Evolutionary conservation across 169 alveolate species (phyloP).

Genomic region (Hepatocystis sp.): DNA sequence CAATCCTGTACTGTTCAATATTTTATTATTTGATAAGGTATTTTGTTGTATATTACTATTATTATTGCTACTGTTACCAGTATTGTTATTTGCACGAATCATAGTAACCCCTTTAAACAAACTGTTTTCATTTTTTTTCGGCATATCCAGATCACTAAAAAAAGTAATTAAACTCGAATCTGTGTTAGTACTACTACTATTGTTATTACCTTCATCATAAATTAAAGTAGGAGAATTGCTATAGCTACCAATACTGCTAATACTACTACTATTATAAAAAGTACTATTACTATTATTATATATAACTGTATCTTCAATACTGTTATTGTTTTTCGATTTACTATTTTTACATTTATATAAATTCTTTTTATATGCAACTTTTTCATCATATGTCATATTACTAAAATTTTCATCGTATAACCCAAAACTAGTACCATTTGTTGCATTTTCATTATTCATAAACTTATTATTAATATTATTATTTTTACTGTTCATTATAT

Average conservation of each 20-base stretch:
- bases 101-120: too few species aligned
- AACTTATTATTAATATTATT: neutral
- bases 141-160: too few species aligned
- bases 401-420: too few species aligned
- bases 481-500: neutral
- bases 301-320: constrained; percentile 15
- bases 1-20: constrained; percentile 31
- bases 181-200: neutral
- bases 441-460: constrained; percentile 20
- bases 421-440: too few species aligned
- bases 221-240: neutral
- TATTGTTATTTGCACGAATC: constrained; percentile 23
- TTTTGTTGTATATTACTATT: too few species aligned
- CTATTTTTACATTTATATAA: neutral
- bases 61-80: neutral
- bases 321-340: too few species aligned
- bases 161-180: too few species aligned
- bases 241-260: neutral
- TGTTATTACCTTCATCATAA: neutral
- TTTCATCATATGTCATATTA: too few species aligned
- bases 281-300: too few species aligned
- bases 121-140: too few species aligned
- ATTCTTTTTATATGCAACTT: neutral
- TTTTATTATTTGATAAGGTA: constrained; percentile 41
- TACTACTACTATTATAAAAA: neutral